Conservation (phyloP, 169 alveolate genomes). For the Plasmodium berghei region DNA sequence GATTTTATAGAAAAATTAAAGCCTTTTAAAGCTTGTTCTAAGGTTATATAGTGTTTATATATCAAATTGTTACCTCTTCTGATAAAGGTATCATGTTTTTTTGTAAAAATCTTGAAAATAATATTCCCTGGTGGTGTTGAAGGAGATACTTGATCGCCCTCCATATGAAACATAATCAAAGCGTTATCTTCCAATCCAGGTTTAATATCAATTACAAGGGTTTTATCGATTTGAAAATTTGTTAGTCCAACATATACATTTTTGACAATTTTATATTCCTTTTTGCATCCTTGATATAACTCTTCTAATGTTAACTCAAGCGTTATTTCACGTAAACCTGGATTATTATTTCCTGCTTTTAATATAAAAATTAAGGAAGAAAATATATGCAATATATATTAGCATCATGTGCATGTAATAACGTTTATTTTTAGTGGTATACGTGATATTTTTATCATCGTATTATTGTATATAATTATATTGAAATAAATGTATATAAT, state of each 20-base stretch:
- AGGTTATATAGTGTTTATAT: conserved; percentile 85
- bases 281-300: conserved; percentile 81
- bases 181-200: conserved; percentile 91
- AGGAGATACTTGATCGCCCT: conserved; percentile 89
- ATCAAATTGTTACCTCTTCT: conserved; percentile 86
- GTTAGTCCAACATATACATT: conserved; percentile 80
- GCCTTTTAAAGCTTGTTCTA: conserved; percentile 87
- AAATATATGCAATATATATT: neutral
- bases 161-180: conserved; percentile 84
- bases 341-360: neutral
- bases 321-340: conserved; percentile 81
- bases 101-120: conserved; percentile 82
- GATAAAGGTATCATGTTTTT: conserved; percentile 82
- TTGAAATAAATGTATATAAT: no score
- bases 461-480: no score
- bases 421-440: no score
- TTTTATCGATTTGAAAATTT: conserved; percentile 84
- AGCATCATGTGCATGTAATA: neutral
- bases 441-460: no score
- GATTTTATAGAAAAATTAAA: conserved; percentile 86
- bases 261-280: conserved; percentile 86
- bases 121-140: conserved; percentile 86
- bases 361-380: neutral
- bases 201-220: conserved; percentile 84
- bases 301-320: conserved; percentile 88